A percentile compares a stretch with the other conserved stretches of the same genome.
phyloP scores from a whole-genome alignment of 306 rosid species.

The Mimosa pudica region DNA sequence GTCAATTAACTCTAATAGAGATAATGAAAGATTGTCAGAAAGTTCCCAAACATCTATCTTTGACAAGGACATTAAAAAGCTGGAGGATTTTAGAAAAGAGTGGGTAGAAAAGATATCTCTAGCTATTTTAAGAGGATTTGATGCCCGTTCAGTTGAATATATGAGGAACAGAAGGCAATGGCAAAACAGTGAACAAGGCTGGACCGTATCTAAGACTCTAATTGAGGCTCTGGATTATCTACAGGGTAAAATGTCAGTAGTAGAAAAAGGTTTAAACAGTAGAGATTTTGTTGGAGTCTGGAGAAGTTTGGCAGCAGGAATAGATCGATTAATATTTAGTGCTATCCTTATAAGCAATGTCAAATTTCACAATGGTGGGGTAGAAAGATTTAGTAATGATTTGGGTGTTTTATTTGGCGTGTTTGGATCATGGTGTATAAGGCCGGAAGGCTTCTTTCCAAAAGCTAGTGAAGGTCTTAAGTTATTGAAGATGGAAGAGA shows the following conservation, averaged over 20 bases:
- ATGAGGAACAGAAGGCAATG: conserved; percentile 82
- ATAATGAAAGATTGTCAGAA: conserved; percentile 32
- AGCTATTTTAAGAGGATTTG: conserved; percentile 86
- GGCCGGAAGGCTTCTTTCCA: conserved; percentile 90
- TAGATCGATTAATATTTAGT: conserved; percentile 62
- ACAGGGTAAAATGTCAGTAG: conserved; percentile 59
- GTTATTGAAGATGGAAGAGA: conserved; percentile 68
- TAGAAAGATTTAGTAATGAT: conserved; percentile 68
- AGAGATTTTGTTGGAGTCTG: conserved; percentile 77
- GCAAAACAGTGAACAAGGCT: conserved; percentile 79
- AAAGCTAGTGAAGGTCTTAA: conserved; percentile 70
- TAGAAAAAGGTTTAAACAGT: conserved; percentile 66
- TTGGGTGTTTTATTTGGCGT: conserved; percentile 79
- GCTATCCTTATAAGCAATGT: conserved; percentile 62
- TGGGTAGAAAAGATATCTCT: conserved; percentile 81
- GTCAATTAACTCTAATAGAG: conserved; percentile 29
- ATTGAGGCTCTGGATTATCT: conserved; percentile 75
- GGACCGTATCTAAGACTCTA: conserved; percentile 73
- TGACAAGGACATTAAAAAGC: conserved; percentile 62
- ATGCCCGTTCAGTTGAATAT: conserved; percentile 71
- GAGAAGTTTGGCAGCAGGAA: conserved; percentile 85
- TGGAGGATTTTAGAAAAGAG: conserved; percentile 68
- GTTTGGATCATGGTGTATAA: conserved; percentile 79
- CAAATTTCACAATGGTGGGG: conserved; percentile 68
- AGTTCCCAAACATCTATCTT: conserved; percentile 55